These are phyloP conservation scores for Cucumis hystrix DNA, from an alignment of 306 rosid genomes.

Conservation along the genomic window DNA sequence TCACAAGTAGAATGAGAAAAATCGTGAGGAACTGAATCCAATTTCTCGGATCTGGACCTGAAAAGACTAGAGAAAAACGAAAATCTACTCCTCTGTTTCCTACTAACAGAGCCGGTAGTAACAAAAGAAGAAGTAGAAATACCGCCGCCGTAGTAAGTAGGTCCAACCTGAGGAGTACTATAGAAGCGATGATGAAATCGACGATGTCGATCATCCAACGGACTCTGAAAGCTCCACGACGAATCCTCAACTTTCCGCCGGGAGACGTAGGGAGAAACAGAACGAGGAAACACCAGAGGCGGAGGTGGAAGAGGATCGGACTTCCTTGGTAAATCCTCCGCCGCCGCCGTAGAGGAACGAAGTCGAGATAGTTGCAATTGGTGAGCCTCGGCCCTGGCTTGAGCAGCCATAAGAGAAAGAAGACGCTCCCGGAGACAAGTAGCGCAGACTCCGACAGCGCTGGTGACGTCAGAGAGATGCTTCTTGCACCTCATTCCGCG, in stretches of 20 bases:
- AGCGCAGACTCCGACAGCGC: constrained; percentile 77
- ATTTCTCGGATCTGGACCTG: constrained; percentile 37
- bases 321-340: constrained; percentile 13
- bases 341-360: constrained; percentile 18
- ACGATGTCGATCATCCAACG: constrained; percentile 3
- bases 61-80: constrained; percentile 22
- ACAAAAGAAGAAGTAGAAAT: background rate
- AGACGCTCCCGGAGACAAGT: constrained; percentile 85
- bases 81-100: constrained; percentile 39
- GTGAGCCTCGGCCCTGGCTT: constrained; percentile 34
- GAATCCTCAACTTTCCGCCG: constrained; percentile 31
- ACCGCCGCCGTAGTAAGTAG: constrained; percentile 18
- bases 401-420: constrained; percentile 41
- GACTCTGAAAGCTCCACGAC: constrained; percentile 14
- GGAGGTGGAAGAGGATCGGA: constrained; percentile 32
- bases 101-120: constrained; percentile 13
- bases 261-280: constrained; percentile 76
- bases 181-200: constrained; percentile 26
- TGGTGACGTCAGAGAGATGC: constrained; percentile 46
- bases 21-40: constrained; percentile 19
- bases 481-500: constrained; percentile 73
- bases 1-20: constrained; percentile 17
- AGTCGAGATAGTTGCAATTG: constrained; percentile 12
- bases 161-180: constrained; percentile 82
- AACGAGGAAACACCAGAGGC: constrained; percentile 60